Percentiles rank a stretch among this genome's conserved stretches.
These are phyloP conservation scores for Takashimella tepidaria DNA, from an alignment of 1,284 basidiomycete species.

Conservation along the genomic window DNA sequence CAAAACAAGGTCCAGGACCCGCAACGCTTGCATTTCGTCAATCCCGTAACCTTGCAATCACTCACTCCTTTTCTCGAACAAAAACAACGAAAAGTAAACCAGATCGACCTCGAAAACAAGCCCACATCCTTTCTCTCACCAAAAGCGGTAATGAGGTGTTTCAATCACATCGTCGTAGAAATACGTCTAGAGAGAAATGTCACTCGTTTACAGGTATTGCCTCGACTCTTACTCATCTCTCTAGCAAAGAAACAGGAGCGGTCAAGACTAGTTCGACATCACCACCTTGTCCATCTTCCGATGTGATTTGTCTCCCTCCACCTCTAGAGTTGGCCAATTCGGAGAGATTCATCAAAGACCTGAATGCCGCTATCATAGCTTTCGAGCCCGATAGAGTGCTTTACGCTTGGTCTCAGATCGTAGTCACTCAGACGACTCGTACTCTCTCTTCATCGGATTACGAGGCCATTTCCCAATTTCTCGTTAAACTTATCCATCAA, in stretches of 20 bases:
- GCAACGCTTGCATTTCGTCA: background rate
- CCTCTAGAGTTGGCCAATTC: constrained; percentile 12
- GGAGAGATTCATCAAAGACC: constrained; percentile 3
- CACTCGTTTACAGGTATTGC: too few relatives aligned
- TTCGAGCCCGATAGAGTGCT: constrained; percentile 4
- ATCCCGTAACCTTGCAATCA: background rate
- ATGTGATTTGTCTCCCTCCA: constrained; percentile 13
- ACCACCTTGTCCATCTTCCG: too few relatives aligned
- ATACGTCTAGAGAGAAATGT: too few relatives aligned
- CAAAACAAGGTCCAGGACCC: constrained; percentile 13
- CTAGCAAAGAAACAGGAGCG: too few relatives aligned
- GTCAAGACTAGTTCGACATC: too few relatives aligned
- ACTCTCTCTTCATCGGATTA: constrained; percentile 5
- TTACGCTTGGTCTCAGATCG: constrained; percentile 11
- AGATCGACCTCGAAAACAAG: too few relatives aligned
- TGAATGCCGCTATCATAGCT: background rate
- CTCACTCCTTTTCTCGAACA: too few relatives aligned
- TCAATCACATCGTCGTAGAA: too few relatives aligned
- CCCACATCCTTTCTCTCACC: too few relatives aligned
- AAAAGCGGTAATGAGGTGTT: too few relatives aligned
- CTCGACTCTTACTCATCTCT: too few relatives aligned
- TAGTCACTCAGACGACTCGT: constrained; percentile 3
- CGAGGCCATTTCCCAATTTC: constrained; percentile 8
- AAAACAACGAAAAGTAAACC: too few relatives aligned
- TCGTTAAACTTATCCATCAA: constrained; percentile 4